Evolutionary conservation across 108 stramenopile genomes (phyloP), one percentile per base, ranked within the genome.

Genomic region (Pseudonitzschia multistriata): DNA sequence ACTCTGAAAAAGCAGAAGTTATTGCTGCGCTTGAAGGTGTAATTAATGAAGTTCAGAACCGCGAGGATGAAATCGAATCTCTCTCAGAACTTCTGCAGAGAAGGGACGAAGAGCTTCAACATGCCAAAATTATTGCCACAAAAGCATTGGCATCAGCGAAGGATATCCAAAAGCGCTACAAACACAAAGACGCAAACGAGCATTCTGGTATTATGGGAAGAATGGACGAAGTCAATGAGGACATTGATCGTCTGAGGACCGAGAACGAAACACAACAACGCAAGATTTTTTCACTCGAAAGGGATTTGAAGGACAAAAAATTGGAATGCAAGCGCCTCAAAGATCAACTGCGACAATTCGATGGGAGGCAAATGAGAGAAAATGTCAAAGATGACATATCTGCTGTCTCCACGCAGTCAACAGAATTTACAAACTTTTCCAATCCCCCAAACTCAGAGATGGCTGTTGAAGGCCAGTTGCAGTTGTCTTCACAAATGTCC

Each of bases 71-170:
- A 60, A 79, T 85, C 63, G 84, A 81, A 47, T 68, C 68, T 14
- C 68, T 81, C 22, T 68, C 80, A 5, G 68, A 76, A 49, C 24
- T 79, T 40, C 68, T 85, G 17, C 60, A 74, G 19, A 70, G 77
- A 56, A 66, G 80, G 6, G 84, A 85, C 28, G 80, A 81, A 50
- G 84, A 85, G 49, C 72, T 85, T 4, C 81, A 85, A 37, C 80
- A 85, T 52, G 84, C 84, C 35, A 85, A 81, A 55, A 60, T 85
- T 13, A 79, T 85, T 55, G 80, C 84, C n/a, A 81, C 77, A 7
- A 85, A 81, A 57, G 84, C 84, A 30, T 66, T 85, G 0, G 67
- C 76, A 49, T 81, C 84, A 3, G 84, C 80, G 19, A 81, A 85
- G 68, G 80, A 79, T 15, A 79, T 85, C 17, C 77, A 81, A 42